A percentile compares a stretch with the other conserved stretches of the same genome.
phyloP scores from a whole-genome alignment of 768 basidiomycete genomes.

The Sporobolomyces phaffii region DNA sequence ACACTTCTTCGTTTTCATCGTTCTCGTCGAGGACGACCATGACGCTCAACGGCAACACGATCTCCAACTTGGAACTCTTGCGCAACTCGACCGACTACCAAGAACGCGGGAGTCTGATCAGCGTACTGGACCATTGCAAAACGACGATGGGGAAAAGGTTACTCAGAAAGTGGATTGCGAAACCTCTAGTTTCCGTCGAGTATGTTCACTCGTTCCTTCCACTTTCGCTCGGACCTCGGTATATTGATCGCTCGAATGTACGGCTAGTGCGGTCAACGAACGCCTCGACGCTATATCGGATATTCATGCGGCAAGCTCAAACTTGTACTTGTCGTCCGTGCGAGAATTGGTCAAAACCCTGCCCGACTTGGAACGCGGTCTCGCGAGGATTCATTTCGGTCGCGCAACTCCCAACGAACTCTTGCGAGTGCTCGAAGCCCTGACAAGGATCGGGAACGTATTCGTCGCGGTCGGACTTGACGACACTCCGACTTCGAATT shows the following conservation, averaged over 20 bases:
- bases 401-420: slow-evolving; percentile 76
- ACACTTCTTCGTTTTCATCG: slow-evolving; percentile 26
- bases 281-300: slow-evolving; percentile 81
- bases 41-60: slow-evolving; percentile 80
- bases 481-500: background rate
- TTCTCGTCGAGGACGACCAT: slow-evolving; percentile 75
- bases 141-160: slow-evolving; percentile 83
- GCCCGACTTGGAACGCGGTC: slow-evolving; percentile 50
- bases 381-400: slow-evolving; percentile 83
- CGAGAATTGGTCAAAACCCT: slow-evolving; percentile 27
- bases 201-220: slow-evolving; percentile 48
- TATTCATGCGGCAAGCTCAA: slow-evolving; percentile 49
- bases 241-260: too few species aligned
- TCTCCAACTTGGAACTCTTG: slow-evolving; percentile 85
- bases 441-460: slow-evolving; percentile 62
- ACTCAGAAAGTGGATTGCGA: slow-evolving; percentile 77
- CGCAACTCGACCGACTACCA: slow-evolving; percentile 77
- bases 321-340: slow-evolving; percentile 56
- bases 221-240: background rate
- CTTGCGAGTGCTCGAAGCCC: slow-evolving; percentile 64
- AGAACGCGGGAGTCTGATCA: slow-evolving; percentile 68
- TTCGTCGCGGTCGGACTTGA: slow-evolving; percentile 48
- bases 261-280: slow-evolving; percentile 68
- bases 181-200: slow-evolving; percentile 57
- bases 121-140: slow-evolving; percentile 76